phyloP scores from a whole-genome alignment of 495 filamentous ascomycete genomes.

The Friedmanniomyces endolithicus region DNA sequence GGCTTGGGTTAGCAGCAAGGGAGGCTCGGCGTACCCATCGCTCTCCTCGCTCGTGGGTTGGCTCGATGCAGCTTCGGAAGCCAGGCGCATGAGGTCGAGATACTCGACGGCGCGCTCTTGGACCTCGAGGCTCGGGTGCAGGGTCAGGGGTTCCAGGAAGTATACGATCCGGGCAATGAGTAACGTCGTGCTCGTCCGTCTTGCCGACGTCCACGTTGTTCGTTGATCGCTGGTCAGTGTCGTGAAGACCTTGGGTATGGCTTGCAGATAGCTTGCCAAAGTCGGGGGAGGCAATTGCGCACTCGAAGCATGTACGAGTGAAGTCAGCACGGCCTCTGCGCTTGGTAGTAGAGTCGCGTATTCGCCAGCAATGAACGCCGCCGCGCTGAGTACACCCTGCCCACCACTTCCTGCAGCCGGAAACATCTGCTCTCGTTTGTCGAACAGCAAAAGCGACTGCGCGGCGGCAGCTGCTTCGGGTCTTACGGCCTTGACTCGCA shows the following conservation, averaged over 20 bases:
- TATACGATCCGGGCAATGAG: slow-evolving; percentile 68
- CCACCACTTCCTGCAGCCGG: slow-evolving; percentile 35
- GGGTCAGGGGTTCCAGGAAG: slow-evolving; percentile 61
- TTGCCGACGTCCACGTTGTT: slow-evolving; percentile 46
- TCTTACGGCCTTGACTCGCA: slow-evolving; percentile 77
- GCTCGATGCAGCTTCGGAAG: slow-evolving; percentile 61
- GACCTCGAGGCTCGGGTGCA: slow-evolving; percentile 82
- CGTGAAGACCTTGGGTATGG: slow-evolving; percentile 71
- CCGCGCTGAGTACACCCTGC: slow-evolving; percentile 53
- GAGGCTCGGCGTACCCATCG: slow-evolving; percentile 47
- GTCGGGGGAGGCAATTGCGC: slow-evolving; percentile 47
- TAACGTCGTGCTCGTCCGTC: slow-evolving; percentile 57
- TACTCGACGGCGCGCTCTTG: slow-evolving; percentile 92
- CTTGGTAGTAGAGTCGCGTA: slow-evolving; percentile 56
- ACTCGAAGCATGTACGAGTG: slow-evolving; percentile 56
- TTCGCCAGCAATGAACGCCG: slow-evolving; percentile 80
- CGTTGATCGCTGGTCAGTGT: slow-evolving; percentile 45
- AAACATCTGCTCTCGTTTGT: slow-evolving; percentile 36
- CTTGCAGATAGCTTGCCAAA: slow-evolving; percentile 70
- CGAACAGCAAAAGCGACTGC: slow-evolving; percentile 52
- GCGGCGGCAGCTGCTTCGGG: slow-evolving; percentile 69
- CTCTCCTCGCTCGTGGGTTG: slow-evolving; percentile 42
- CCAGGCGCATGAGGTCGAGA: slow-evolving; percentile 72
- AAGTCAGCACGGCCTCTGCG: slow-evolving; percentile 52
- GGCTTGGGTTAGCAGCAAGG: slow-evolving; percentile 71